Evolutionary conservation across 306 rosid genomes (phyloP).

Genomic region (Vigna reflexopilosa): DNA sequence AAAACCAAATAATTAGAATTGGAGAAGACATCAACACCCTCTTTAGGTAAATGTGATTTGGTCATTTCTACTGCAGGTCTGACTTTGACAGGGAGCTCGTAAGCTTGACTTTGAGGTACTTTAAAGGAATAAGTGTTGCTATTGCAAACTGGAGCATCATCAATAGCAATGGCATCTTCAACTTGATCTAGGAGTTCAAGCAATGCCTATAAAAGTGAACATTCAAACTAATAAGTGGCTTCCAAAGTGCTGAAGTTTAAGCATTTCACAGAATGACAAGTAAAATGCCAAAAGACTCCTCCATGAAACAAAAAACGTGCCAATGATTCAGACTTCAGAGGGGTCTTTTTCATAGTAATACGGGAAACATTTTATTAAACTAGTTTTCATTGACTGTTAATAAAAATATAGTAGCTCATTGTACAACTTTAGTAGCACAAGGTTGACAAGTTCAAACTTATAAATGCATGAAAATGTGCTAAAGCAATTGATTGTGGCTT

Average conservation of each 20-base stretch:
- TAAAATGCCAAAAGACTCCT: slow-evolving; percentile 23
- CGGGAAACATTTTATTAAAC: slow-evolving; percentile 8
- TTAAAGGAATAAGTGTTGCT: slow-evolving; percentile 49
- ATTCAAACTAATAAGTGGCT: slow-evolving; percentile 16
- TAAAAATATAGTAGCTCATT: slow-evolving; percentile 10
- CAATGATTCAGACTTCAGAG: slow-evolving; percentile 19
- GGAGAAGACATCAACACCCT: slow-evolving; percentile 35
- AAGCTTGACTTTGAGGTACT: slow-evolving; percentile 46
- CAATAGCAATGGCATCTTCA: slow-evolving; percentile 85
- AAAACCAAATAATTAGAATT: slow-evolving; percentile 71
- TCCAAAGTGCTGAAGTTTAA: slow-evolving; percentile 24
- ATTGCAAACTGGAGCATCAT: slow-evolving; percentile 50
- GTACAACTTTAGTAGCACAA: slow-evolving; percentile 11
- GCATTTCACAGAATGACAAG: slow-evolving; percentile 21
- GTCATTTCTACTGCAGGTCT: slow-evolving; percentile 47
- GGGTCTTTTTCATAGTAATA: background rate
- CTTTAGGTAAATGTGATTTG: slow-evolving; percentile 30
- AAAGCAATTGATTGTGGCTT: slow-evolving; percentile 13
- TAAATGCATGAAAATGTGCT: background rate
- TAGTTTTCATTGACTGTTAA: slow-evolving; percentile 3
- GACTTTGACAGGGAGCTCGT: slow-evolving; percentile 44
- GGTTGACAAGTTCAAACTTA: slow-evolving; percentile 9
- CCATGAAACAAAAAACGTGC: slow-evolving; percentile 15
- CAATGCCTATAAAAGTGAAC: slow-evolving; percentile 67
- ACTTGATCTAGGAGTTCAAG: slow-evolving; percentile 97